Percentiles rank a stretch among this genome's conserved stretches.
Evolutionary conservation across 768 basidiomycete genomes (phyloP).

Genomic region (Tricholoma matsutake): DNA sequence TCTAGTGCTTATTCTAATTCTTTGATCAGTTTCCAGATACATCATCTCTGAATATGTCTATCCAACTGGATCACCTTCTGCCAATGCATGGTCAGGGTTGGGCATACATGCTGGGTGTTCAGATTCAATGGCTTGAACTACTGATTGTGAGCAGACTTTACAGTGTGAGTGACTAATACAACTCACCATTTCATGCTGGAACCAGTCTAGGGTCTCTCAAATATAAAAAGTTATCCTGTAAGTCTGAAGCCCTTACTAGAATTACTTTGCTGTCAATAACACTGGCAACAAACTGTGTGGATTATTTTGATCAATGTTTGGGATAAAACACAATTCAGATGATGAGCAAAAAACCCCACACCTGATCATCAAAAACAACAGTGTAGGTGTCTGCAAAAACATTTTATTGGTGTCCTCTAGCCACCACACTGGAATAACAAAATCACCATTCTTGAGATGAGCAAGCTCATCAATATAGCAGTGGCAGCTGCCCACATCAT

Average conservation of each 20-base stretch:
- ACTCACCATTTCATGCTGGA: not conserved
- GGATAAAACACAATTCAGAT: no score
- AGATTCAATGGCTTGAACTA: not conserved
- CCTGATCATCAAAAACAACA: no score
- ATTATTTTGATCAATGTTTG: no score
- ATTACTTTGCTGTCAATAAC: not conserved
- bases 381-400: no score
- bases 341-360: no score
- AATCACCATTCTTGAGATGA: slow-evolving; percentile 7
- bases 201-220: not conserved
- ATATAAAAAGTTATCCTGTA: not conserved
- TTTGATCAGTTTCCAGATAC: not conserved
- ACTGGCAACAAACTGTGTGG: no score
- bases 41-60: no score
- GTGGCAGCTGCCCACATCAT: slow-evolving; percentile 17
- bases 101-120: not conserved
- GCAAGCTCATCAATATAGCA: slow-evolving; percentile 24
- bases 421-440: slow-evolving; percentile 24
- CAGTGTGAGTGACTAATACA: not conserved
- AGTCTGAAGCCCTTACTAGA: not conserved
- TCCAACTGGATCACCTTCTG: no score
- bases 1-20: no score
- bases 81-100: not conserved
- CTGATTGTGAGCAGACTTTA: no score
- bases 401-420: slow-evolving; percentile 15